Evolutionary conservation across 176 grass and related monocot genomes (phyloP), one percentile per base, ranked within the genome.

Genomic region (Oryza longistaminata): DNA sequence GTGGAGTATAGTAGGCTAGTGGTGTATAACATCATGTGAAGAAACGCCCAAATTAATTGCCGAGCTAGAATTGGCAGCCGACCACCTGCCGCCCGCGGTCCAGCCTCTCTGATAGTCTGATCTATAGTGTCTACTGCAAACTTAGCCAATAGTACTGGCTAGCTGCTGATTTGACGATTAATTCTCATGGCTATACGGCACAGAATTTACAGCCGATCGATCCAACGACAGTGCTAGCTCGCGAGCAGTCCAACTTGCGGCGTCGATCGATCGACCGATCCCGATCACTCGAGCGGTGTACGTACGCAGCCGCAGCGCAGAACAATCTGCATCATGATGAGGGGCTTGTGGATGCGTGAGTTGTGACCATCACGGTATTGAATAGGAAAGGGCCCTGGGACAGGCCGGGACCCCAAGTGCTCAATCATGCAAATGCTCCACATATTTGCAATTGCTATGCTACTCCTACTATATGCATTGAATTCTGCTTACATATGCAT

Each of bases 281-380:
- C 19, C 55, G 50, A 55, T 19, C 50, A 7, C 50, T 19, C 17
- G 50, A 55, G 14, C 50, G 50, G 5, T 49, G 46, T 49, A 49
- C 16, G 50, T 55, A 55, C 50, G 50, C 16, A 19, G 16, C 4
- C 50, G 50, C 16, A 19, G 16, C 4, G 50, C 16, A 17, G 31
- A 72, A 52, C 71, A 64, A 84, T 50, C 75, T 80, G 81, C 81
- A 42, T 46, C 76, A 91, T 91, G 52, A 91, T 81, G 89, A 77
- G 26, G 26, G 39, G 72, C 9, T 1, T 70, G 85, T 60, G 52
- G 75, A 88, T 37, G 80, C 75, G 33, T 83, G 94, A 90, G 79
- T 96, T 81, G 94, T 91, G 91, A 22, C 84, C 90, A 93, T 96
- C 94, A 90, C 66, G 88, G 83, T 86, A 96, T 91, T 96, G 72